Conservation (phyloP, 495 filamentous ascomycete species). For the Annulohypoxylon maeteangense region DNA sequence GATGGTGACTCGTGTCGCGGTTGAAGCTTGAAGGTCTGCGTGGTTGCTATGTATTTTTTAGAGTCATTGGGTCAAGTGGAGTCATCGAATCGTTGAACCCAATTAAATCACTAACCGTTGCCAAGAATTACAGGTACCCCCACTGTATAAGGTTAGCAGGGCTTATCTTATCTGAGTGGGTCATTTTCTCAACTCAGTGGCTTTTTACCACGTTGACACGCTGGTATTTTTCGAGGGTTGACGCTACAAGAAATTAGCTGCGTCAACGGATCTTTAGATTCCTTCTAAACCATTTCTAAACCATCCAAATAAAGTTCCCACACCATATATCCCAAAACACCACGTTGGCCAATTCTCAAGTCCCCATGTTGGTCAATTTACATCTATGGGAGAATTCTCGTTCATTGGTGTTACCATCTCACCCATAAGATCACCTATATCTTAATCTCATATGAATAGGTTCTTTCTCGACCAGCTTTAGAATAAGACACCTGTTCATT, state of each 20-base stretch:
- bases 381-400: slow-evolving; percentile 31
- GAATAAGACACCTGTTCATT: slow-evolving; percentile 4
- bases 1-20: slow-evolving; percentile 6
- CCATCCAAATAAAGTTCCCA: slow-evolving; percentile 3
- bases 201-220: slow-evolving; percentile 41
- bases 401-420: slow-evolving; percentile 4
- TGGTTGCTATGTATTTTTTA: slow-evolving; percentile 12
- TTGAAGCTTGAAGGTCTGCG: not conserved
- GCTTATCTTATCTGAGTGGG: slow-evolving; percentile 39
- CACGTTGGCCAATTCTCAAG: slow-evolving; percentile 29
- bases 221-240: slow-evolving; percentile 36
- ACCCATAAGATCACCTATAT: not conserved
- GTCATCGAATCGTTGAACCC: not conserved
- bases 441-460: not conserved
- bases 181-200: slow-evolving; percentile 11
- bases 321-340: not conserved
- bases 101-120: slow-evolving; percentile 12
- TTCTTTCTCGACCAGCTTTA: not conserved
- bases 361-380: slow-evolving; percentile 21
- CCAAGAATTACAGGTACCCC: slow-evolving; percentile 1
- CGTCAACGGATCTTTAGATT: not conserved
- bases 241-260: slow-evolving; percentile 4
- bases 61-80: not conserved
- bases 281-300: slow-evolving; percentile 10
- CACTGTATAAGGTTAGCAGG: slow-evolving; percentile 36